phyloP scores from a whole-genome alignment of 768 basidiomycete genomes.

The Leccinum ochraceum region DNA sequence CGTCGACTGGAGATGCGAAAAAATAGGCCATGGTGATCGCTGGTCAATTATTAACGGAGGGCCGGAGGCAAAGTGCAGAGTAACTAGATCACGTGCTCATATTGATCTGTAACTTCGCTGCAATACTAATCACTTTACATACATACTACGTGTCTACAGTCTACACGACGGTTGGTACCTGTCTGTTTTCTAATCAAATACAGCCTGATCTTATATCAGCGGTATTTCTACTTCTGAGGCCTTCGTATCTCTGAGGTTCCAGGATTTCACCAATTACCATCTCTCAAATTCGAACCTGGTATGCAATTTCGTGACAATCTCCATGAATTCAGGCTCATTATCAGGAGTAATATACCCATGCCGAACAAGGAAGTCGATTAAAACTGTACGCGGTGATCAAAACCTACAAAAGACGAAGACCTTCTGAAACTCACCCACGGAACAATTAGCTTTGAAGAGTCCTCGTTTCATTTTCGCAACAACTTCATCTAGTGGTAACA shows the following conservation, averaged over 20 bases:
- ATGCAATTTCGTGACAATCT: slow-evolving; percentile 76
- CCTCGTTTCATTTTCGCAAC: slow-evolving; percentile 63
- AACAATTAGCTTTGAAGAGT: slow-evolving; percentile 93
- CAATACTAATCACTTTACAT: too few relatives aligned
- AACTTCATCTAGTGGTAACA: slow-evolving; percentile 65
- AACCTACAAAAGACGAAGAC: neutral
- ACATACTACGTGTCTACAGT: neutral
- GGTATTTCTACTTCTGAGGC: neutral
- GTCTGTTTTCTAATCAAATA: neutral
- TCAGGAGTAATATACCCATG: slow-evolving; percentile 86
- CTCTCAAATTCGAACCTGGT: slow-evolving; percentile 63
- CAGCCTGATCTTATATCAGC: too few relatives aligned
- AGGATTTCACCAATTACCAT: slow-evolving; percentile 36
- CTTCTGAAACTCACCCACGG: slow-evolving; percentile 56
- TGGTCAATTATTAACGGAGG: neutral
- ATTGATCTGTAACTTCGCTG: neutral
- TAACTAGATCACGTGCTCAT: slow-evolving; percentile 13
- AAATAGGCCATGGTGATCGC: slow-evolving; percentile 67
- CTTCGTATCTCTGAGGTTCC: neutral
- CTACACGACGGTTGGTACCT: neutral
- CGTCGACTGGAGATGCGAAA: slow-evolving; percentile 88
- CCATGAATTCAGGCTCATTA: slow-evolving; percentile 79
- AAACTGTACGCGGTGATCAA: slow-evolving; percentile 47
- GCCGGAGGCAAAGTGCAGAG: neutral
- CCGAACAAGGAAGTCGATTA: slow-evolving; percentile 88